phyloP scores from a whole-genome alignment of 805 yeast species.

The Suhomyces faveliae region DNA sequence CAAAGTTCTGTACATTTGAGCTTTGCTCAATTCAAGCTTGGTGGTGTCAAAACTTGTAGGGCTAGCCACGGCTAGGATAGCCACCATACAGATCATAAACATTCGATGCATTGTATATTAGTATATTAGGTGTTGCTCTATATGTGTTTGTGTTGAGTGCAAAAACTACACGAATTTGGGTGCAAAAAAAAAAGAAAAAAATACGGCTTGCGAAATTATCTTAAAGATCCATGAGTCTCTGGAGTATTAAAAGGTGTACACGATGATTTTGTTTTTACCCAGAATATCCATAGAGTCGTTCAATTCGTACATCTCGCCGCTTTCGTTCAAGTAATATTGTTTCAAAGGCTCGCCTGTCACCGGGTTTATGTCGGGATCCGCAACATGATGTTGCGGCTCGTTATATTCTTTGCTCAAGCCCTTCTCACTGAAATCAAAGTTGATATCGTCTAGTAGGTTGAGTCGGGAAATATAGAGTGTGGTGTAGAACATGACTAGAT shows the following conservation, averaged over 20 bases:
- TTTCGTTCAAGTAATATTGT: constrained; percentile 27
- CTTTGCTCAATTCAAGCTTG: neutral
- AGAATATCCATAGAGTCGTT: constrained; percentile 15
- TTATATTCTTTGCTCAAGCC: constrained; percentile 10
- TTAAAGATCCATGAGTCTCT: neutral
- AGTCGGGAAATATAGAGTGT: constrained; percentile 38
- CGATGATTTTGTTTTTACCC: constrained; percentile 27
- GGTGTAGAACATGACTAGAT: constrained; percentile 37
- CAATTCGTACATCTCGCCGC: constrained; percentile 32
- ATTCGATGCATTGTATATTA: neutral
- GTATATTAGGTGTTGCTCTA: neutral
- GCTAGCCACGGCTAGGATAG: neutral
- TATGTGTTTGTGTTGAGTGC: neutral
- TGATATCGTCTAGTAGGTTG: constrained; percentile 31
- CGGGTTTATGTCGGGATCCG: neutral
- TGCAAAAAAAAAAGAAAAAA: neutral
- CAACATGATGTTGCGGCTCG: constrained; percentile 1
- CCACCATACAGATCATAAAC: neutral
- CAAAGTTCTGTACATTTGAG: neutral
- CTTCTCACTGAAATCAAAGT: constrained; percentile 28
- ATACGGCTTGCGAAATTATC: too few relatives aligned
- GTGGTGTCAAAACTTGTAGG: neutral
- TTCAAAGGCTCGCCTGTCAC: constrained; percentile 21
- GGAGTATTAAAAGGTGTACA: constrained; percentile 23
- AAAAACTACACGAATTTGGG: neutral